These are phyloP conservation scores for Coemansia sp. DNA, from an alignment of 192 early-diverging fungal species.

Conservation along the genomic window DNA sequence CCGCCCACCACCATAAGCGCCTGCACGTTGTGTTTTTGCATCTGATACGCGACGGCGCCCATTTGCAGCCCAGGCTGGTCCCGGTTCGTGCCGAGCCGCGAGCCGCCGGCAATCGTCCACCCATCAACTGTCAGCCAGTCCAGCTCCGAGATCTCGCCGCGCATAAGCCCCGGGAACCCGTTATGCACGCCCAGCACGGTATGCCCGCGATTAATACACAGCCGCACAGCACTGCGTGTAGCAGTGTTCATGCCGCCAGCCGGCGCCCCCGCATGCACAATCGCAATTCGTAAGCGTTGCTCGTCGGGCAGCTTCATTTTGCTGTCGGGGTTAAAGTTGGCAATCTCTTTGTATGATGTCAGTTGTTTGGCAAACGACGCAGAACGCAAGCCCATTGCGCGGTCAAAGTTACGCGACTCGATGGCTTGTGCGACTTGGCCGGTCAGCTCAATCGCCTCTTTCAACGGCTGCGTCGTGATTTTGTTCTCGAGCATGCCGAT, in stretches of 20 bases:
- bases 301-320: conserved; percentile 43
- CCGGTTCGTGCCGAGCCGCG: conserved; percentile 91
- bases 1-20: conserved; percentile 94
- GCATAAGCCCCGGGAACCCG: conserved; percentile 85
- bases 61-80: conserved; percentile 80
- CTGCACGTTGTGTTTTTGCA: conserved; percentile 89
- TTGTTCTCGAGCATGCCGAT: conserved; percentile 91
- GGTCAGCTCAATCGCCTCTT: conserved; percentile 90
- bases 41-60: conserved; percentile 86
- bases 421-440: conserved; percentile 85
- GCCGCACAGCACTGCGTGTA: conserved; percentile 79
- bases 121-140: conserved; percentile 82
- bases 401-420: conserved; percentile 72
- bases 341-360: conserved; percentile 62
- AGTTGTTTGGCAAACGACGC: conserved; percentile 73
- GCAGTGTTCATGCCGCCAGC: conserved; percentile 98
- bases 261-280: conserved; percentile 92
- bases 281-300: conserved; percentile 77
- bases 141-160: conserved; percentile 74
- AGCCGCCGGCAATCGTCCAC: conserved; percentile 91
- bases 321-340: conserved; percentile 43
- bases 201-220: conserved; percentile 85
- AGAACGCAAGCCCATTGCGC: conserved; percentile 88
- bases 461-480: conserved; percentile 78
- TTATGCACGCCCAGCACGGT: conserved; percentile 85